A percentile compares a stretch with the other conserved stretches of the same genome.
Evolutionary conservation across 164 flowering plant genomes (phyloP).

Genomic region (Vitis vinifera): DNA sequence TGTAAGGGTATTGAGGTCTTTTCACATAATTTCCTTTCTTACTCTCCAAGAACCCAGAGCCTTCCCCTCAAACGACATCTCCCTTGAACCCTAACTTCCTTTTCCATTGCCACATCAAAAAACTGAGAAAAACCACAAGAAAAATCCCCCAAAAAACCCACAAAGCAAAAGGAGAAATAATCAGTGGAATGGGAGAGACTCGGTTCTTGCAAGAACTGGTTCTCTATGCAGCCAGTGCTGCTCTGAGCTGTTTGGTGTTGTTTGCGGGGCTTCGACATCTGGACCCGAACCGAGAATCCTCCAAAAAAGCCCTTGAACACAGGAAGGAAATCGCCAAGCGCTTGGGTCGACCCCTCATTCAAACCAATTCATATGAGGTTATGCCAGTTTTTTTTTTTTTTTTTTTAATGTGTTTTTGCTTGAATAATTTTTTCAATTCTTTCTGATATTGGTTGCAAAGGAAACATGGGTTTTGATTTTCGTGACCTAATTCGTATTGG

Average conservation of each 20-base stretch:
- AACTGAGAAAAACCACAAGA: too few relatives aligned
- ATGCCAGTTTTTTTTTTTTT: not conserved
- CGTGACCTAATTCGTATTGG: too few relatives aligned
- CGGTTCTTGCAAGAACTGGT: constrained; percentile 65
- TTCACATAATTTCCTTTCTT: too few relatives aligned
- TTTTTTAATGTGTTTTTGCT: not conserved
- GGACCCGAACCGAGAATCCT: constrained; percentile 89
- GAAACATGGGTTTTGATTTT: too few relatives aligned
- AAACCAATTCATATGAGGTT: constrained; percentile 91
- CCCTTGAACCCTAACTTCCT: too few relatives aligned
- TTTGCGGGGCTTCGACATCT: constrained; percentile 76
- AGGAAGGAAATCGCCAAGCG: constrained; percentile 91
- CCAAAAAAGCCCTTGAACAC: constrained; percentile 77
- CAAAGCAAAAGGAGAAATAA: not conserved
- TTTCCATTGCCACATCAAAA: too few relatives aligned
- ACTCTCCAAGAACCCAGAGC: too few relatives aligned
- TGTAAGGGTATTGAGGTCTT: too few relatives aligned
- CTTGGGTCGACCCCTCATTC: constrained; percentile 80
- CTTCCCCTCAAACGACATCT: too few relatives aligned
- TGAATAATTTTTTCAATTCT: not conserved
- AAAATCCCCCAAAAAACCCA: too few relatives aligned
- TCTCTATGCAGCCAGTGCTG: constrained; percentile 88
- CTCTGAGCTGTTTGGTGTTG: constrained; percentile 75
- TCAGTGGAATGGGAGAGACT: constrained; percentile 25
- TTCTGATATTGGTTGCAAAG: too few relatives aligned